phyloP scores from a whole-genome alignment of 495 filamentous ascomycete species.

The Aspergillus homomorphus region DNA sequence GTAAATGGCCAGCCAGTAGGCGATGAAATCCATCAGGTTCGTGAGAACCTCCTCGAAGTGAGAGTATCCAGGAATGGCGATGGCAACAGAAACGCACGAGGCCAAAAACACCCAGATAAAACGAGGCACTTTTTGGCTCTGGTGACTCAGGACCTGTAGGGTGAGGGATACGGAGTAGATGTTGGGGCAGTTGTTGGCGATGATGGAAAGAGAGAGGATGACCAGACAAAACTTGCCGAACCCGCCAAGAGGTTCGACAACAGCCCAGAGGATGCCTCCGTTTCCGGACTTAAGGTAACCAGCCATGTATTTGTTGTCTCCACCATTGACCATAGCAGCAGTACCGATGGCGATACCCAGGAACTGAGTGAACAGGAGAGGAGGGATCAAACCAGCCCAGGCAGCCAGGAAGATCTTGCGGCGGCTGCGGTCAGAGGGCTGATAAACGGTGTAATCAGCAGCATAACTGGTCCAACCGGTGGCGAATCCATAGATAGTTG shows the following conservation, averaged over 20 bases:
- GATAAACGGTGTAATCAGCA: conserved; percentile 83
- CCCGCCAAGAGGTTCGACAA: conserved; percentile 63
- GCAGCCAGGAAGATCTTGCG: conserved; percentile 65
- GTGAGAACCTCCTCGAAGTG: conserved; percentile 69
- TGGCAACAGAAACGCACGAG: conserved; percentile 67
- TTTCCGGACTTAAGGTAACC: conserved; percentile 62
- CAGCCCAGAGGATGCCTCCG: conserved; percentile 68
- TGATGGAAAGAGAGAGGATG: conserved; percentile 72
- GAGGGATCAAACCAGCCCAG: conserved; percentile 65
- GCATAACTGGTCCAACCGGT: conserved; percentile 80
- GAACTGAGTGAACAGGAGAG: conserved; percentile 75
- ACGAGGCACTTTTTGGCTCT: conserved; percentile 66
- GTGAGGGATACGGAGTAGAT: conserved; percentile 79
- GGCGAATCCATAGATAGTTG: conserved; percentile 72
- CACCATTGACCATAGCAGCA: conserved; percentile 51
- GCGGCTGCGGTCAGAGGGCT: conserved; percentile 58
- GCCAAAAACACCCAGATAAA: conserved; percentile 73
- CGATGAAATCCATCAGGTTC: conserved; percentile 78
- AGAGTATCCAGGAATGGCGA: conserved; percentile 74
- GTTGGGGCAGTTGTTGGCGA: conserved; percentile 87
- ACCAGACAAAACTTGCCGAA: conserved; percentile 85
- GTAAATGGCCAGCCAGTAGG: conserved; percentile 86
- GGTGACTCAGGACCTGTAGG: conserved; percentile 65
- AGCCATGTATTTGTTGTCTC: conserved; percentile 51
- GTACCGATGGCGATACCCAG: conserved; percentile 73